Percentiles rank a stretch among this genome's conserved stretches.
Evolutionary conservation across 73 alveolate species (phyloP).

Genomic region (Stentor roeselii): DNA sequence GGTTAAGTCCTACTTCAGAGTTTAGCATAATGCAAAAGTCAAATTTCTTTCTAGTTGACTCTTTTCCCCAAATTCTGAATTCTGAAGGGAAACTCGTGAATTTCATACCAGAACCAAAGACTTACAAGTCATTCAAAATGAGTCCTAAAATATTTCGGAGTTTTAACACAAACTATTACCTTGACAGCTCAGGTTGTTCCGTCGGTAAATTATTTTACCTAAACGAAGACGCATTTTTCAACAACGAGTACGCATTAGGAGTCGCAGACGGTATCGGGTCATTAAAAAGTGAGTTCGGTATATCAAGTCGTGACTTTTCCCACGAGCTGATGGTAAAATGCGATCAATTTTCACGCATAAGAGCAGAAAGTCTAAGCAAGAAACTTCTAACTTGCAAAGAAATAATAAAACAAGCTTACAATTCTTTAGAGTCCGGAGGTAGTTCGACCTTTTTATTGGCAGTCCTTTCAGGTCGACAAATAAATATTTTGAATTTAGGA

Average conservation of each 20-base stretch:
- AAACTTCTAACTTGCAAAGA: not conserved
- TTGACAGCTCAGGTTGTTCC: not conserved
- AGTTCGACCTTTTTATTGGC: not conserved
- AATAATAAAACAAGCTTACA: constrained; percentile 16
- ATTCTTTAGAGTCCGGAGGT: not conserved
- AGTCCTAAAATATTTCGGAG: not conserved
- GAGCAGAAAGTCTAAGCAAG: not conserved
- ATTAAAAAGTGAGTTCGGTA: not conserved
- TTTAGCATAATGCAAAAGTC: not conserved
- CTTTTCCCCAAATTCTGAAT: not conserved
- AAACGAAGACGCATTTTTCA: constrained; percentile 4
- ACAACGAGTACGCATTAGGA: not conserved
- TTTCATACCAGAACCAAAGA: not conserved
- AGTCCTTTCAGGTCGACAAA: not conserved
- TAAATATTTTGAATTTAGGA: not conserved
- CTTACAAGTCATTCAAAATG: not conserved
- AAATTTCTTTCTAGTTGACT: not conserved
- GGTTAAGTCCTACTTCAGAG: not conserved
- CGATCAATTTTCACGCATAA: not conserved
- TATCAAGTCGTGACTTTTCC: constrained; percentile 5
- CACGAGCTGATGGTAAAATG: not conserved
- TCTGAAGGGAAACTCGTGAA: not conserved
- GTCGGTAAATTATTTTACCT: not conserved
- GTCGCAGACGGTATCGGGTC: constrained; percentile 16
- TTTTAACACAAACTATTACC: not conserved